Percentiles rank a stretch among this genome's conserved stretches.
Evolutionary conservation across 1,284 basidiomycete species (phyloP).

Genomic region (Chondrostereum purpureum): DNA sequence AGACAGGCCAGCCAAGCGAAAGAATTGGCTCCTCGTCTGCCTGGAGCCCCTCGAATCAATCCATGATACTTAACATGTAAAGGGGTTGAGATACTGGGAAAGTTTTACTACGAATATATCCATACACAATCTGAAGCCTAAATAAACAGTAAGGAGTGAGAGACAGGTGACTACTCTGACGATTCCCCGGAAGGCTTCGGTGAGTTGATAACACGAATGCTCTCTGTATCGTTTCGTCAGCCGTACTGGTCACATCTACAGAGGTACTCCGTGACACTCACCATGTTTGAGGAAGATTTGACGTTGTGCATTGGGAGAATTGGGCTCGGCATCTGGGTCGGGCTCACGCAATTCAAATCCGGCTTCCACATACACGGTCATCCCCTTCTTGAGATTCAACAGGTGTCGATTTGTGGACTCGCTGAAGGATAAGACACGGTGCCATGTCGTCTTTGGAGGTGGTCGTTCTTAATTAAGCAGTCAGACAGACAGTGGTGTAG

Average conservation of each 20-base stretch:
- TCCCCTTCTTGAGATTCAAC: conserved; percentile 56
- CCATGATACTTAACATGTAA: too few relatives aligned
- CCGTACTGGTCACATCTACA: conserved; percentile 6
- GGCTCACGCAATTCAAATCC: conserved; percentile 69
- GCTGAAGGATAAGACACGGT: conserved; percentile 66
- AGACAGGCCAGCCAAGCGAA: conserved; percentile 50
- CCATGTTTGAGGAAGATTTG: conserved; percentile 77
- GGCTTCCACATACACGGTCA: conserved; percentile 71
- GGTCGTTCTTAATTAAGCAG: conserved; percentile 40
- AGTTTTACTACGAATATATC: too few relatives aligned
- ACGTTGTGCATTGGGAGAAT: conserved; percentile 60
- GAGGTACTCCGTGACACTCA: conserved; percentile 31
- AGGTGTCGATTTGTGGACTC: conserved; percentile 54
- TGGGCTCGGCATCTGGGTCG: conserved; percentile 52
- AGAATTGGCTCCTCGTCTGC: conserved; percentile 50
- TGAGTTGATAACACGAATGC: conserved; percentile 16
- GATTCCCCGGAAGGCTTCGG: conserved; percentile 11
- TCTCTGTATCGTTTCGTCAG: conserved; percentile 12
- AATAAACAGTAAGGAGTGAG: too few relatives aligned
- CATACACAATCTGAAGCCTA: too few relatives aligned
- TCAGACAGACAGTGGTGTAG: conserved; percentile 3
- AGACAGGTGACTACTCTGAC: too few relatives aligned
- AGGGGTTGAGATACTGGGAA: too few relatives aligned
- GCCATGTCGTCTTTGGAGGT: conserved; percentile 59
- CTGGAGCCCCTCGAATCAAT: conserved; percentile 37